Evolutionary conservation across 2,329 filamentous ascomycete species (phyloP), one percentile per base, ranked within the genome.

Genomic region (Aspergillus quadricinctus): DNA sequence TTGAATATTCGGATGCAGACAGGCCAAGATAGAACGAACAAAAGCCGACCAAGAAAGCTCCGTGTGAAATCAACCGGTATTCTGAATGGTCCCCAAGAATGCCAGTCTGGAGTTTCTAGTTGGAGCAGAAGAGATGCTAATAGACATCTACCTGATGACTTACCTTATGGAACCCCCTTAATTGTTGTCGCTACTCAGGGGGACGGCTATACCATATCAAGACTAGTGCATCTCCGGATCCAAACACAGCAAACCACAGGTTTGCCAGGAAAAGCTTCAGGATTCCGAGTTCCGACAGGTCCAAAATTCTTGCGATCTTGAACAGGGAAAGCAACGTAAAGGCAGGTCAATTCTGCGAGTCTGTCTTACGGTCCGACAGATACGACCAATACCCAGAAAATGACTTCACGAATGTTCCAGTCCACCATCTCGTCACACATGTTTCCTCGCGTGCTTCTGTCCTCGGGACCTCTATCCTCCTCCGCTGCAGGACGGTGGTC

Each of bases 141-240:
- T 58, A 23, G 48, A 49, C 23, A 23, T 23, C 23, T 49, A 55
- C 50, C 45, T 41, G 37, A 41, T 41, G 37, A 41, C 37, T 25
- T 46, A 46, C 37, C 48, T 51, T 53, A 50, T 57, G 56, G 58
- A 61, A 57, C 60, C 63, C 31, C 61, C 62, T 64, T 65, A 64
- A 63, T 64, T 63, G 64, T 60, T 64, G 63, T 65, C 52, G 63
- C 64, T 55, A 70, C 68, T 75, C 72, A 75, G 72, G 72, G 72
- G 71, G 59, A 59, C 58, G 48, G 3, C 71, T 73, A 74, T 60
- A 23, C 68, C 67, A 0, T 4, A 54, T 66, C 35, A 4, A 65
- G 70, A 5, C 54, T 75, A 75, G 72, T 52, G 61, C 35, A n/a
- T 55, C 56, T 68, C 66, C 65, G 57, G 63, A 61, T 55, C 56